Evolutionary conservation across 2,329 filamentous ascomycete genomes (phyloP).

Genomic region (Magnaporthiopsis incrustans): DNA sequence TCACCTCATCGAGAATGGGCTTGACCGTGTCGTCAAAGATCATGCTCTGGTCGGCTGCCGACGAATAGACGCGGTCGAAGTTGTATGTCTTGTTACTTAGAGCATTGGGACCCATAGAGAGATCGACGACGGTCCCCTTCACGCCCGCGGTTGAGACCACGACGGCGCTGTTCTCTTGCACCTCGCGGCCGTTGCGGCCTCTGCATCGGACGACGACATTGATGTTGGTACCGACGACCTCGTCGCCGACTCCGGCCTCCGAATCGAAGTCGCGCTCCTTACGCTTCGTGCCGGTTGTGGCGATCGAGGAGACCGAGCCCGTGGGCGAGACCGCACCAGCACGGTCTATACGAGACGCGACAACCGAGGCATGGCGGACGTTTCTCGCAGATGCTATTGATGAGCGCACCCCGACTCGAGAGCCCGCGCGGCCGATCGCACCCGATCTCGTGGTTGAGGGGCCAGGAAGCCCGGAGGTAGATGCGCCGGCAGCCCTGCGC

Average conservation of each 20-base stretch:
- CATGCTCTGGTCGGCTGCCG: conserved; percentile 86
- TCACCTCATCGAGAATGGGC: conserved; percentile 85
- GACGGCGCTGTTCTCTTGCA: conserved; percentile 89
- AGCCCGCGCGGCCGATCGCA: conserved; percentile 19
- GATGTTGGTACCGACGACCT: conserved; percentile 70
- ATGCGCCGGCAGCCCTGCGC: conserved; percentile 23
- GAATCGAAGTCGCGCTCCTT: conserved; percentile 79
- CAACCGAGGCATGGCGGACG: conserved; percentile 13
- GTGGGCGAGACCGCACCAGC: conserved; percentile 58
- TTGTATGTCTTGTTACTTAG: conserved; percentile 93
- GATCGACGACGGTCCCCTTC: conserved; percentile 72
- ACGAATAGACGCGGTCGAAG: conserved; percentile 96
- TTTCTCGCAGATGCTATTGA: conserved; percentile 16
- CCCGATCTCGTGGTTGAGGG: conserved; percentile 12
- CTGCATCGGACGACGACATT: conserved; percentile 94
- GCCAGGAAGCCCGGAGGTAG: conserved; percentile 7
- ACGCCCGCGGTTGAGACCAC: conserved; percentile 84
- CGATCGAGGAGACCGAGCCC: conserved; percentile 55
- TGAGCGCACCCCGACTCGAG: conserved; percentile 18
- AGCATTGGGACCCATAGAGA: conserved; percentile 88
- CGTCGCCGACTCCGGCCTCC: conserved; percentile 55
- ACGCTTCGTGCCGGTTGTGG: conserved; percentile 61
- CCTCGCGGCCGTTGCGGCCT: conserved; percentile 85
- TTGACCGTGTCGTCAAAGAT: conserved; percentile 92
- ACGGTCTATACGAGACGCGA: conserved; percentile 23